Conservation (phyloP, 805 yeast genomes). For the Vanderwaltozyma yarrowii region DNA sequence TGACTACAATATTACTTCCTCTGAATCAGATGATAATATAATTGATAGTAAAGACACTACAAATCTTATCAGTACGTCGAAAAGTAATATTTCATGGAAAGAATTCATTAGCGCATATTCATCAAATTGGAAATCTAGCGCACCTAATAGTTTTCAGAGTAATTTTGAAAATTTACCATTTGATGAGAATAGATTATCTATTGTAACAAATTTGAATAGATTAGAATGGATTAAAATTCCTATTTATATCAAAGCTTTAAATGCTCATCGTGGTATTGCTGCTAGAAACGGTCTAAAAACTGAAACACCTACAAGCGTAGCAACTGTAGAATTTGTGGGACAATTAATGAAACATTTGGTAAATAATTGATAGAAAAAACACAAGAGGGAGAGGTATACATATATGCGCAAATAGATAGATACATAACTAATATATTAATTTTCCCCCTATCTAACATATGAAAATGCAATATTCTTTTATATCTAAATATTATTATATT, state of each 20-base stretch:
- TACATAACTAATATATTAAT: too few relatives aligned
- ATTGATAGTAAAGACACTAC: slow-evolving; percentile 3
- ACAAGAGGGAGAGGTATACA: background rate
- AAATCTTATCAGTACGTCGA: too few relatives aligned
- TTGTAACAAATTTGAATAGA: slow-evolving; percentile 45
- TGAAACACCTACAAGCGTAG: slow-evolving; percentile 19
- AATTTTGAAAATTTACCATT: slow-evolving; percentile 24
- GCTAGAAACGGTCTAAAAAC: slow-evolving; percentile 54
- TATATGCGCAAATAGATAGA: too few relatives aligned
- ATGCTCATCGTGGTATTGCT: slow-evolving; percentile 82
- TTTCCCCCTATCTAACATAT: background rate
- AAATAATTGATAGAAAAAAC: slow-evolving; percentile 1
- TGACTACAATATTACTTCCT: too few relatives aligned
- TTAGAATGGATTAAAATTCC: slow-evolving; percentile 73
- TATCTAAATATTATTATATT: background rate
- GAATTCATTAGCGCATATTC: slow-evolving; percentile 22
- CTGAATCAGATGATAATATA: too few relatives aligned
- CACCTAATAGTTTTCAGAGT: slow-evolving; percentile 6
- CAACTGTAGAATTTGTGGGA: slow-evolving; percentile 22
- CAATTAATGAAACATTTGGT: slow-evolving; percentile 17
- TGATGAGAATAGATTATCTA: slow-evolving; percentile 31
- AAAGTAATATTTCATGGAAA: slow-evolving; percentile 9
- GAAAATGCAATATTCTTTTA: background rate
- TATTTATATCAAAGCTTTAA: slow-evolving; percentile 56
- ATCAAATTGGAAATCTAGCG: slow-evolving; percentile 3